Percentiles rank a stretch among this genome's conserved stretches.
phyloP scores from a whole-genome alignment of 2,329 filamentous ascomycete species.

The Monilinia laxa region DNA sequence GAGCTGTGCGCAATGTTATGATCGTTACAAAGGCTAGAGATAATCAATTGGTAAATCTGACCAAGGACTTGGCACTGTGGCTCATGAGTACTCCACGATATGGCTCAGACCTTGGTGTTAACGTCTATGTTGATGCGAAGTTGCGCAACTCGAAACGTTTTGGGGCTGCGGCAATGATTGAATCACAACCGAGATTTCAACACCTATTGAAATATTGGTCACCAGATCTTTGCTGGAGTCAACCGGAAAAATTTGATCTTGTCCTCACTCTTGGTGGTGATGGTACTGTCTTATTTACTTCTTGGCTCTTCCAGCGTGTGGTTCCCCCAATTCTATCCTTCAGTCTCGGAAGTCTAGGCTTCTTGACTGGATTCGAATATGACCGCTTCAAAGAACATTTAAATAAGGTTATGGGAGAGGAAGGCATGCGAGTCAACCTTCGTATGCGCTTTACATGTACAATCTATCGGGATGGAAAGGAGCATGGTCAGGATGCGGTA shows the following conservation, averaged over 20 bases:
- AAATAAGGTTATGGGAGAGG: constrained; percentile 85
- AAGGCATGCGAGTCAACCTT: constrained; percentile 94
- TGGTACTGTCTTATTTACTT: constrained; percentile 84
- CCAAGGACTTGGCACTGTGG: constrained; percentile 84
- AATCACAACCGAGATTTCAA: constrained; percentile 72
- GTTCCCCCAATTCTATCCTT: constrained; percentile 84
- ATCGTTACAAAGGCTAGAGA: constrained; percentile 98
- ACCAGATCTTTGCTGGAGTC: constrained; percentile 89
- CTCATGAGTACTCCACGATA: constrained; percentile 86
- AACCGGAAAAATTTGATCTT: constrained; percentile 92
- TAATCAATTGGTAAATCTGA: constrained; percentile 86
- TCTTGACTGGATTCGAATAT: constrained; percentile 86
- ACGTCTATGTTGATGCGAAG: constrained; percentile 98
- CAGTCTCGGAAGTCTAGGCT: constrained; percentile 81
- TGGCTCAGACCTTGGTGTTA: constrained; percentile 84
- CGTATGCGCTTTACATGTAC: constrained; percentile 99
- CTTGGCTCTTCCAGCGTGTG: constrained; percentile 87
- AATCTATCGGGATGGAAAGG: constrained; percentile 74
- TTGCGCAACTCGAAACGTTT: constrained; percentile 86
- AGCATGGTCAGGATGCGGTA: constrained; percentile 63
- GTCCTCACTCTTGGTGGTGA: constrained; percentile 86
- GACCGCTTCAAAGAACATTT: constrained; percentile 84
- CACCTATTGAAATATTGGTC: constrained; percentile 95
- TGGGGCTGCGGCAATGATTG: constrained; percentile 68
- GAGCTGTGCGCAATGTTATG: constrained; percentile 92